Conservation (phyloP, 768 basidiomycete species). For the Xerocomellus intermedius region DNA sequence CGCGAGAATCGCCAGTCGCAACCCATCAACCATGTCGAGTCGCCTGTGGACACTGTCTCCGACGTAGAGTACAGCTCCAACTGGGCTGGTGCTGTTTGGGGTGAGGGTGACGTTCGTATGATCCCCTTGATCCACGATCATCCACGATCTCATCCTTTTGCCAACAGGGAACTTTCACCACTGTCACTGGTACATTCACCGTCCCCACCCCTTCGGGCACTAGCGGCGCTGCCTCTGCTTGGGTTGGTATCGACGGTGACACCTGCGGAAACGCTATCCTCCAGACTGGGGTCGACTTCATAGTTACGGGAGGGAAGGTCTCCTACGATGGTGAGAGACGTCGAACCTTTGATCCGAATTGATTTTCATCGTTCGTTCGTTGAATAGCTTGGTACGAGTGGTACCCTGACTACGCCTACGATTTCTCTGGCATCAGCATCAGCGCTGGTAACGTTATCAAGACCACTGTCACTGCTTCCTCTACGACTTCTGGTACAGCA, state of each 20-base stretch:
- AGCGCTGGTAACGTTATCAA: conserved; percentile 16
- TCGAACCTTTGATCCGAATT: neutral
- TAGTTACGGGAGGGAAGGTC: neutral
- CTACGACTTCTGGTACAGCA: conserved; percentile 18
- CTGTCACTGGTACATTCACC: conserved; percentile 19
- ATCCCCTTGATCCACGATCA: neutral
- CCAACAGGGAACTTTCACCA: conserved; percentile 21
- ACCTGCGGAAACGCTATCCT: conserved; percentile 12
- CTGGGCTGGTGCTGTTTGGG: conserved; percentile 22
- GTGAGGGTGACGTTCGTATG: conserved; percentile 5
- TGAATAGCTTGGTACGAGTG: conserved; percentile 25
- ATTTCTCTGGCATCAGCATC: conserved; percentile 16
- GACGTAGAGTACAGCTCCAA: conserved; percentile 15
- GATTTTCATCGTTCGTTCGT: neutral
- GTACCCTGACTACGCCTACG: conserved; percentile 15
- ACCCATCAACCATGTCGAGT: conserved; percentile 2
- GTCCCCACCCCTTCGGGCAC: conserved; percentile 14
- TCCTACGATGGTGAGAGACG: conserved; percentile 15
- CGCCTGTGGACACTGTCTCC: neutral
- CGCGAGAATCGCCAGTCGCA: conserved; percentile 12
- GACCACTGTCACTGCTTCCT: conserved; percentile 15
- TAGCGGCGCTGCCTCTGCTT: conserved; percentile 14
- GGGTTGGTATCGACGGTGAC: conserved; percentile 27
- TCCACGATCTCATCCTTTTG: neutral
- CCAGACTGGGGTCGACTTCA: conserved; percentile 21